These are phyloP conservation scores for Xylaria sp. DNA, from an alignment of 2,329 filamentous ascomycete genomes.

Conservation along the genomic window DNA sequence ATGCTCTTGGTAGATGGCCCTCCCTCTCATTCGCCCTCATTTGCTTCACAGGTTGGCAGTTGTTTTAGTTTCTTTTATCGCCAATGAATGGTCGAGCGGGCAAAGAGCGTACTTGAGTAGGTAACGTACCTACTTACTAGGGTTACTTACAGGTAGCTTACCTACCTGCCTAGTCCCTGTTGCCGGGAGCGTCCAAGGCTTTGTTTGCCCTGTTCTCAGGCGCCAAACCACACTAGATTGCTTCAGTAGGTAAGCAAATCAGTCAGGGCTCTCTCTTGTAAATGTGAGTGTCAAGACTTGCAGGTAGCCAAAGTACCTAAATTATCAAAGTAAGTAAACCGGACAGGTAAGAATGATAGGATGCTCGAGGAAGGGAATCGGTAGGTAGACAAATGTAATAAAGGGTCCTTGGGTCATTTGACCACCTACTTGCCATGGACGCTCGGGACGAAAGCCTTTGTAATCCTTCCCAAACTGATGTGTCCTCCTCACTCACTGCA, in stretches of 20 bases:
- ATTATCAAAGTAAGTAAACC: no score
- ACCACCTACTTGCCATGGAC: no score
- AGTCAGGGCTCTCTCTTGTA: no score
- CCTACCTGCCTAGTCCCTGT: neutral
- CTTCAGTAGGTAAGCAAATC: neutral
- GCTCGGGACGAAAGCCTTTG: neutral
- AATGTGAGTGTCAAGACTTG: neutral
- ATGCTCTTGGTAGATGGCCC: no score
- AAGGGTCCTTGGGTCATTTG: no score
- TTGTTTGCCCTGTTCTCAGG: neutral
- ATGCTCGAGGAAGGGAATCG: no score
- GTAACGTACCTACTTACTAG: neutral
- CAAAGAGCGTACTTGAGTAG: neutral
- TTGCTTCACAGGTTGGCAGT: no score
- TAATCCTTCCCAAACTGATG: neutral
- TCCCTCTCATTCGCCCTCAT: no score
- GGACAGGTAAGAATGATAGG: no score
- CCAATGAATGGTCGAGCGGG: no score
- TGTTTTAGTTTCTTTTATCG: no score
- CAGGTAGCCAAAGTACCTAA: neutral
- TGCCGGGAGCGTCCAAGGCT: constrained; percentile 22
- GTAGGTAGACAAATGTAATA: no score
- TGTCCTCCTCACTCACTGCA: neutral
- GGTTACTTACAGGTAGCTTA: neutral
- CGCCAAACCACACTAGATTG: neutral